phyloP scores from a whole-genome alignment of 768 basidiomycete genomes.

The Boletellus emodensis region DNA sequence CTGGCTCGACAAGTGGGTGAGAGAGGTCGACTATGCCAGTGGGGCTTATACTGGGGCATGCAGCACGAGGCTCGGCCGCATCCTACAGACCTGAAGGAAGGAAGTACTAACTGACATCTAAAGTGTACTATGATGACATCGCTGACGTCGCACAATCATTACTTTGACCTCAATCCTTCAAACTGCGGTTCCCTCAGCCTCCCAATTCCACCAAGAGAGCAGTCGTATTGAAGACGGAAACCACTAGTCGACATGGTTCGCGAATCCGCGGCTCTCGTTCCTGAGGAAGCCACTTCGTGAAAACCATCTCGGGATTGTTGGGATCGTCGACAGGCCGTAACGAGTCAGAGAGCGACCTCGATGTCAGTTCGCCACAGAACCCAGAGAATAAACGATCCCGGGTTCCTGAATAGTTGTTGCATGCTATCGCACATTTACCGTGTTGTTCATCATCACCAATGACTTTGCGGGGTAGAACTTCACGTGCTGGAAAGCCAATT shows the following conservation, averaged over 20 bases:
- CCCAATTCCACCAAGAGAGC: constrained; percentile 8
- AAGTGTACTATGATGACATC: no score
- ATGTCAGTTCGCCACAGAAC: no score
- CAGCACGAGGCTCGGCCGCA: no score
- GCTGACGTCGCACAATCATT: background rate
- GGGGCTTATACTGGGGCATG: constrained; percentile 12
- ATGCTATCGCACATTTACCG: background rate
- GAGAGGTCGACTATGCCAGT: constrained; percentile 24
- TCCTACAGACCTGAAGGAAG: no score
- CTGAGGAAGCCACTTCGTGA: constrained; percentile 65
- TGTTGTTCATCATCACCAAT: background rate
- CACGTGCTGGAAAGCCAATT: no score
- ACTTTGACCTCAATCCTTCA: background rate
- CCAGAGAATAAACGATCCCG: no score
- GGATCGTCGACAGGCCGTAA: constrained; percentile 41
- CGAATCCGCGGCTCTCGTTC: constrained; percentile 65
- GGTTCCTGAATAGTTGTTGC: no score
- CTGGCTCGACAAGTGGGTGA: constrained; percentile 20
- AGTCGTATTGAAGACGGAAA: constrained; percentile 48
- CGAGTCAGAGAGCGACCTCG: no score
- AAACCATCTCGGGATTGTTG: constrained; percentile 51
- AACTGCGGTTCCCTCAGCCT: background rate
- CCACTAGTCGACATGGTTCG: constrained; percentile 56
- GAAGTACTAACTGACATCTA: no score
- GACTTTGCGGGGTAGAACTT: no score